phyloP scores from a whole-genome alignment of 1,139 yeast genomes.

The Diutina catenulata region DNA sequence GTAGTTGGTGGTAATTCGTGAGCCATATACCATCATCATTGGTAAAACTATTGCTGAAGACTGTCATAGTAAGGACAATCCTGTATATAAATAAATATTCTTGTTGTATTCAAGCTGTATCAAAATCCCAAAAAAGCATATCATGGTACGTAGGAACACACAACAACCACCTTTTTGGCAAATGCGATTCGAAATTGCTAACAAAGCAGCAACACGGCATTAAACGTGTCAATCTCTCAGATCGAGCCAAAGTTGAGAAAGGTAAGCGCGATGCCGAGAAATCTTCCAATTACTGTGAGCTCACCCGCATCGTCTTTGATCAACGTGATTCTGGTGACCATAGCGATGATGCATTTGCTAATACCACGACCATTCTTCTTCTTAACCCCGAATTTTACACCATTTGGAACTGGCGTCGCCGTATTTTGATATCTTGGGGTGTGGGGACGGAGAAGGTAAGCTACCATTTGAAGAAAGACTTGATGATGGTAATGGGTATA shows the following conservation, averaged over 20 bases:
- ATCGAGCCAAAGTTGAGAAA: conserved; percentile 46
- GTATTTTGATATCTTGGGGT: conserved; percentile 34
- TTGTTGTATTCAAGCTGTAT: too few relatives aligned
- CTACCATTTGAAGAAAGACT: conserved; percentile 42
- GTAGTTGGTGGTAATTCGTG: too few relatives aligned
- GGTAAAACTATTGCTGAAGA: too few relatives aligned
- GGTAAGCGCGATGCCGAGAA: conserved; percentile 38
- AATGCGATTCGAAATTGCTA: too few relatives aligned
- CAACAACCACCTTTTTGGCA: too few relatives aligned
- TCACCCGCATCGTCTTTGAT: conserved; percentile 32
- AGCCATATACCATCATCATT: too few relatives aligned
- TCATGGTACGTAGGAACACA: too few relatives aligned
- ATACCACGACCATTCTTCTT: conserved; percentile 39
- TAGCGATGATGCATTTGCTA: conserved; percentile 32
- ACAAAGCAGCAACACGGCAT: conserved; percentile 67
- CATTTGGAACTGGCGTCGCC: conserved; percentile 83
- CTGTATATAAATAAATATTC: too few relatives aligned
- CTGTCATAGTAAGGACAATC: too few relatives aligned
- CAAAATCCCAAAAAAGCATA: too few relatives aligned
- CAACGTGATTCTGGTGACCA: conserved; percentile 21
- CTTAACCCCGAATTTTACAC: conserved; percentile 84
- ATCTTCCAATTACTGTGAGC: conserved; percentile 40
- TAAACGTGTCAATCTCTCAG: conserved; percentile 45
- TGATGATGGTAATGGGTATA: conserved; percentile 46
- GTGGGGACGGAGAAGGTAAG: conserved; percentile 9